phyloP scores from a whole-genome alignment of 345 rosid genomes.

The Salix udensis region DNA sequence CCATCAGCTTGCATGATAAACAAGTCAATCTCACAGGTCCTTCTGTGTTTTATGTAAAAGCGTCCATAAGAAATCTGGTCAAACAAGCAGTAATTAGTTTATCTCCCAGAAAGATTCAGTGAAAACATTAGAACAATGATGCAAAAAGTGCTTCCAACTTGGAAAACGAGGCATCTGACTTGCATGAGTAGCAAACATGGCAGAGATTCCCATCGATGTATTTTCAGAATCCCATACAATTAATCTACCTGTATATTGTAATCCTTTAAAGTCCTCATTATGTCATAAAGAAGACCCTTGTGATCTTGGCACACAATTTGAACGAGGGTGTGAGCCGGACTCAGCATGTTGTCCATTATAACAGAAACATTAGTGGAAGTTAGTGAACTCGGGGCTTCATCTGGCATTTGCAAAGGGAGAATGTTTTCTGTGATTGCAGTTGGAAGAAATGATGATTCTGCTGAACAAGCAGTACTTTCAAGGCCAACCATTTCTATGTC shows the following conservation, averaged over 20 bases:
- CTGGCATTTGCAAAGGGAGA: conserved; percentile 39
- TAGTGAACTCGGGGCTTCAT: conserved; percentile 33
- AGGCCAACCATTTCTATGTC: conserved; percentile 75
- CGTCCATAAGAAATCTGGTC: conserved; percentile 89
- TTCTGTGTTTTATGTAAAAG: conserved; percentile 50
- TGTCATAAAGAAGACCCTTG: conserved; percentile 88
- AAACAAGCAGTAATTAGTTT: conserved; percentile 4
- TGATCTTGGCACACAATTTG: conserved; percentile 83
- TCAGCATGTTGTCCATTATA: conserved; percentile 67
- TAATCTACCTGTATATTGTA: conserved; percentile 77
- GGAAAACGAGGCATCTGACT: neutral
- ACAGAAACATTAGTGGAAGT: conserved; percentile 50
- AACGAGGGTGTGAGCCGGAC: conserved; percentile 82
- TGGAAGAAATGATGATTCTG: conserved; percentile 59
- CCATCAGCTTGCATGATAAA: conserved; percentile 84
- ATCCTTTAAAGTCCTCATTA: conserved; percentile 93
- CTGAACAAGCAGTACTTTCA: conserved; percentile 62
- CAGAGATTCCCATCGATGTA: neutral
- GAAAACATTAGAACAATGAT: neutral
- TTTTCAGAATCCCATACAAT: neutral
- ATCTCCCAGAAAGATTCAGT: neutral
- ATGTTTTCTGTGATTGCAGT: conserved; percentile 55
- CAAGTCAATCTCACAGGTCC: conserved; percentile 78
- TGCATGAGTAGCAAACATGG: neutral
- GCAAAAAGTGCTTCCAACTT: neutral